Conservation (phyloP, 2,329 filamentous ascomycete species). For the Colletotrichum trifolii region DNA sequence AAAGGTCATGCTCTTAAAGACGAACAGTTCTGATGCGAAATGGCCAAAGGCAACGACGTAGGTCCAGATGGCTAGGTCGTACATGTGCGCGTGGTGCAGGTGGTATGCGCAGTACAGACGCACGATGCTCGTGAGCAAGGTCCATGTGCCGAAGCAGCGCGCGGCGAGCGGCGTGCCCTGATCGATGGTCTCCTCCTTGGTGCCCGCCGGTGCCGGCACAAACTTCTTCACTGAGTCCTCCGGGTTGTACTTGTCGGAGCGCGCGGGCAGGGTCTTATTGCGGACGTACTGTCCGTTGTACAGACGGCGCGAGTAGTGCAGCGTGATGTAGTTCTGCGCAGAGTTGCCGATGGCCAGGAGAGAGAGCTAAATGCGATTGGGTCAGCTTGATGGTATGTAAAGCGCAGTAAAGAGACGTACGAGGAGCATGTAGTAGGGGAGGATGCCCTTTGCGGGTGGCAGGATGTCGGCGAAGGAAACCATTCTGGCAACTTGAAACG, state of each 20-base stretch:
- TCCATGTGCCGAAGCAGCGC: constrained; percentile 90
- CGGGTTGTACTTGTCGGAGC: constrained; percentile 56
- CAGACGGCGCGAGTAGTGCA: constrained; percentile 85
- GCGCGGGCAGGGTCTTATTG: constrained; percentile 57
- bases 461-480: constrained; percentile 57
- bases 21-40: constrained; percentile 82
- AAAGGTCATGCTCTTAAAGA: constrained; percentile 80
- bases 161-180: constrained; percentile 80
- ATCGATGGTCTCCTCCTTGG: constrained; percentile 62
- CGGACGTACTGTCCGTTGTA: constrained; percentile 76
- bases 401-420: constrained; percentile 50
- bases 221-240: constrained; percentile 66
- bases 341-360: constrained; percentile 86
- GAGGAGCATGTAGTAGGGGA: constrained; percentile 69
- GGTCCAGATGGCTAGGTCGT: constrained; percentile 84
- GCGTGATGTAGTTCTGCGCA: constrained; percentile 83
- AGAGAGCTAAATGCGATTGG: constrained; percentile 70
- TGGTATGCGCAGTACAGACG: constrained; percentile 88
- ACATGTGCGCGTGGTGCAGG: constrained; percentile 76
- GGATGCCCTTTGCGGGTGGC: constrained; percentile 62
- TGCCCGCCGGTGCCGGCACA: constrained; percentile 53
- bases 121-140: constrained; percentile 79
- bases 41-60: constrained; percentile 82
- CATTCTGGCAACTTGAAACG: constrained; percentile 47
- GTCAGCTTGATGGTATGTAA: constrained; percentile 3